phyloP scores from a whole-genome alignment of 2,329 filamentous ascomycete genomes.

The Talaromyces rugulosus region DNA sequence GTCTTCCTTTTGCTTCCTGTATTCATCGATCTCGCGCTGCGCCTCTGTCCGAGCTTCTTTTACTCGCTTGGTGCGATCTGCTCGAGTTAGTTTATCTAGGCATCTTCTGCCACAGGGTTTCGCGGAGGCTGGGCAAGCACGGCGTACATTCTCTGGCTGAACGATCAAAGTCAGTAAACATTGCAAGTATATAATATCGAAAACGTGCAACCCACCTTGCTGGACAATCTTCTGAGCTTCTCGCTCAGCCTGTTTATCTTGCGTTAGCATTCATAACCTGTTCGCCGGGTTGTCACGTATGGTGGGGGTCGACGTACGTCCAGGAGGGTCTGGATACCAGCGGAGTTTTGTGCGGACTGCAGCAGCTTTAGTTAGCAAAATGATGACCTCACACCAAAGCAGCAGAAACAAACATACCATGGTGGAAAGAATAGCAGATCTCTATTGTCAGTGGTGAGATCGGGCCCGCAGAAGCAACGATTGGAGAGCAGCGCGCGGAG shows the following conservation, averaged over 20 bases:
- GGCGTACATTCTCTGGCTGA: slow-evolving; percentile 79
- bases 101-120: background rate
- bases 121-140: background rate
- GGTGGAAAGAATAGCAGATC: slow-evolving; percentile 9
- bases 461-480: background rate
- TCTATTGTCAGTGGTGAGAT: slow-evolving; percentile 4
- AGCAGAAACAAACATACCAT: slow-evolving; percentile 7
- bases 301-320: slow-evolving; percentile 62
- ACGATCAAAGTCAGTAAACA: slow-evolving; percentile 11
- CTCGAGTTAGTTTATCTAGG: slow-evolving; percentile 3
- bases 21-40: slow-evolving; percentile 95
- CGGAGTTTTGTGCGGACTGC: slow-evolving; percentile 96
- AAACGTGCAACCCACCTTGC: slow-evolving; percentile 61
- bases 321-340: slow-evolving; percentile 96
- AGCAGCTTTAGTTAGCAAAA: background rate
- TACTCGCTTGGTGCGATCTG: slow-evolving; percentile 92
- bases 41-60: slow-evolving; percentile 95
- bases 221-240: slow-evolving; percentile 99
- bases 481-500: slow-evolving; percentile 4
- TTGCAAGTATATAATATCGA: slow-evolving; percentile 11
- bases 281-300: background rate
- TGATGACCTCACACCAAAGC: background rate
- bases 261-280: slow-evolving; percentile 7
- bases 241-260: slow-evolving; percentile 71
- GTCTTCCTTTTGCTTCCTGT: slow-evolving; percentile 81